Percentiles rank a stretch among this genome's conserved stretches.
Conservation (phyloP, 2,329 filamentous ascomycete genomes). For the Fusarium heterosporum region DNA sequence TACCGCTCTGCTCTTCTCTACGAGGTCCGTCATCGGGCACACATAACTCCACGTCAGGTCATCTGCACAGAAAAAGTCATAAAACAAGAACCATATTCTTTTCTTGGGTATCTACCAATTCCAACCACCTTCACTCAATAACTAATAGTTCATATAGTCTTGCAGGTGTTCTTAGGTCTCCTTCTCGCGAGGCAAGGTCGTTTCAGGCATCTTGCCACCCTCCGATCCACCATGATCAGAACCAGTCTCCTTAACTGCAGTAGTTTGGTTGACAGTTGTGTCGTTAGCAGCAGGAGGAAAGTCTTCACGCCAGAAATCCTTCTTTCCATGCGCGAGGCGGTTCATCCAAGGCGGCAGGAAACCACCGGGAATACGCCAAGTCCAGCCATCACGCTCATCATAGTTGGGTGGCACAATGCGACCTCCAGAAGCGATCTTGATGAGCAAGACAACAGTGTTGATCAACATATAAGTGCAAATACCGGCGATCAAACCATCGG, state of each 20-base stretch:
- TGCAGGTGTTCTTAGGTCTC: slow-evolving; percentile 19
- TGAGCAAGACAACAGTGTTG: slow-evolving; percentile 76
- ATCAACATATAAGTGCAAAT: slow-evolving; percentile 81
- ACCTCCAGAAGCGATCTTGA: slow-evolving; percentile 75
- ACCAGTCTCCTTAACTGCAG: slow-evolving; percentile 33
- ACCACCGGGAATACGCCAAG: slow-evolving; percentile 79
- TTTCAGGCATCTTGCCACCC: slow-evolving; percentile 36
- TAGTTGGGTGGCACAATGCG: slow-evolving; percentile 80
- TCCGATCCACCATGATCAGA: slow-evolving; percentile 45
- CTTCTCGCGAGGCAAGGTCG: slow-evolving; percentile 37
- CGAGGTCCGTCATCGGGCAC: not conserved
- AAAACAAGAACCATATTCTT: slow-evolving; percentile 10
- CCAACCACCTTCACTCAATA: slow-evolving; percentile 11
- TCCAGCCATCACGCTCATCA: slow-evolving; percentile 82
- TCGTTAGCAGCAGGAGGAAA: slow-evolving; percentile 34
- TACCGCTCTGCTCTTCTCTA: not conserved
- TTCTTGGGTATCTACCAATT: slow-evolving; percentile 22
- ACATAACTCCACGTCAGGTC: not conserved
- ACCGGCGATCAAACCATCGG: slow-evolving; percentile 85
- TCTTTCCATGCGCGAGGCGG: slow-evolving; percentile 73
- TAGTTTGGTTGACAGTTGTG: slow-evolving; percentile 28
- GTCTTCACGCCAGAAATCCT: slow-evolving; percentile 74
- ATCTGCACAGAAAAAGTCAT: not conserved
- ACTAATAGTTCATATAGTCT: slow-evolving; percentile 20
- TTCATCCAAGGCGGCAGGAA: slow-evolving; percentile 79